Evolutionary conservation across 208 protist genomes (phyloP), one percentile per base, ranked within the genome.

Genomic region (Acanthamoeba castellanii): DNA sequence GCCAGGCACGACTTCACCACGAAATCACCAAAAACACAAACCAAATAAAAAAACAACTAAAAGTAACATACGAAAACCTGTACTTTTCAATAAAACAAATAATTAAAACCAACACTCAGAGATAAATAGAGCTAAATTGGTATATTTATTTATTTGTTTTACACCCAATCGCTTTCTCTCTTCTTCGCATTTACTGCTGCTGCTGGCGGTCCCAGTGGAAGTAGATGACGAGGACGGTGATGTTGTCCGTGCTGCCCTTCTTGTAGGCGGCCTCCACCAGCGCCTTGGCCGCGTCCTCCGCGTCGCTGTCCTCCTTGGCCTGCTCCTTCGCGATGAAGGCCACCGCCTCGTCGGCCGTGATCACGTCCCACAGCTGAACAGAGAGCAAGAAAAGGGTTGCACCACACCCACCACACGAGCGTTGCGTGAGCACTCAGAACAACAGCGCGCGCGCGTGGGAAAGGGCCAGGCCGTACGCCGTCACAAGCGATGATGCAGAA

Each of bases 401-500:
- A 45, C 74, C 1, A 22, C 14, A 87, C 27, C 9, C 37, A 22
- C 70, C 18, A 87, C 78, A 32, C 72, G 25, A 34, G 76, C 5
- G 11, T 22, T 27, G 32, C 27, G 27, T 88, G n/a, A 88, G 0
- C 0, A 20, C 14, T 14, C 42, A 52, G n/a, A 88, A 88, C 72
- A 45, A 5, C 78, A 87, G 32, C 32, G 13, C n/a, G n/a, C 3
- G n/a, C 1, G 16, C 1, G 20, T 4, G 34, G 37, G 20, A 13
- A 47, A 22, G 72, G 14, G 22, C 13, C 78, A 22, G 72, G 14
- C 13, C 78, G 42, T 88, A 88, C 85, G 27, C 85, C 85, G 42
- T 92, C 85, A 37, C 85, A 92, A 3, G 85, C 85, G 37, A 92
- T 72, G 37, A 92, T 72, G 61, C 85, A 92, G 61, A 92, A 92